These are phyloP conservation scores for Candida andamanensis DNA, from an alignment of 805 yeast species.

Conservation along the genomic window DNA sequence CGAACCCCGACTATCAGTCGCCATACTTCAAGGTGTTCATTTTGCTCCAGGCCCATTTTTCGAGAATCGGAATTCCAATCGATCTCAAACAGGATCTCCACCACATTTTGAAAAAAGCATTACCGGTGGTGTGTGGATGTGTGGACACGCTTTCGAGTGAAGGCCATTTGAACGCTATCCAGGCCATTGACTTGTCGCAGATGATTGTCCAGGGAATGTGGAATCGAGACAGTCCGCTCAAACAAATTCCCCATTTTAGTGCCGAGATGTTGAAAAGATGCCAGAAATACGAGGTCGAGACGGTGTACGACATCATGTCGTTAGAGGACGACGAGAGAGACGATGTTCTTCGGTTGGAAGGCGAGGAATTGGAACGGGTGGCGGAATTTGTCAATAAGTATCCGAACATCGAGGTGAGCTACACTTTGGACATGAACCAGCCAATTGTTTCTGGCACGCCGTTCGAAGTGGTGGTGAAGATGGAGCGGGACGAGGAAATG, in stretches of 20 bases:
- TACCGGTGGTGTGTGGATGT: constrained; percentile 56
- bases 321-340: constrained; percentile 75
- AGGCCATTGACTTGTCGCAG: constrained; percentile 83
- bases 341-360: constrained; percentile 51
- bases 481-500: constrained; percentile 74
- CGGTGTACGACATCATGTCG: constrained; percentile 75
- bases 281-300: constrained; percentile 48
- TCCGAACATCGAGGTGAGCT: constrained; percentile 75
- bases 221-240: constrained; percentile 72
- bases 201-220: constrained; percentile 85
- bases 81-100: constrained; percentile 59
- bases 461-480: constrained; percentile 44
- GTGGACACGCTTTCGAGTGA: constrained; percentile 77
- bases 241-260: constrained; percentile 71
- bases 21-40: constrained; percentile 68
- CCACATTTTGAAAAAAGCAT: constrained; percentile 42
- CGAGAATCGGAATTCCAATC: constrained; percentile 53
- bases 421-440: constrained; percentile 43
- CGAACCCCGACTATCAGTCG: constrained; percentile 37
- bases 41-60: constrained; percentile 75
- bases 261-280: constrained; percentile 52
- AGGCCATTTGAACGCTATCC: constrained; percentile 71
- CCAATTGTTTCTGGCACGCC: too few relatives aligned
- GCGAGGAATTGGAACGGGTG: constrained; percentile 51
- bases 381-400: constrained; percentile 87